Conservation (phyloP, 2,329 filamentous ascomycete genomes). For the Arthrinium puccinioides region DNA sequence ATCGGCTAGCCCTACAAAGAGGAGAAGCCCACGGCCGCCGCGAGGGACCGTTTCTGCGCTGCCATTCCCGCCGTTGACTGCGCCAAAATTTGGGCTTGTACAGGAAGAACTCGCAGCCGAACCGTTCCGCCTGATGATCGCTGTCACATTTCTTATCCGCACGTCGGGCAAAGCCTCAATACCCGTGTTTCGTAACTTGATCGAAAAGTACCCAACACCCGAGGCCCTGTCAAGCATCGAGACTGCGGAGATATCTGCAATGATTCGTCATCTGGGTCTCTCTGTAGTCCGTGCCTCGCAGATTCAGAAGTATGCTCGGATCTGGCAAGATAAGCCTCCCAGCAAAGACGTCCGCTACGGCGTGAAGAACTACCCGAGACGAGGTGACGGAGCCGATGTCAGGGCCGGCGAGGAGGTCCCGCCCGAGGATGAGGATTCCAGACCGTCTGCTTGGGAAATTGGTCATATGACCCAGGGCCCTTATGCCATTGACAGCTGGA, state of each 20-base stretch:
- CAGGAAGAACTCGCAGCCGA: constrained; percentile 71
- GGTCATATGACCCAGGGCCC: constrained; percentile 75
- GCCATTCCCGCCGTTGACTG: constrained; percentile 61
- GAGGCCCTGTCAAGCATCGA: constrained; percentile 51
- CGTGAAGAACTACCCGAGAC: constrained; percentile 38
- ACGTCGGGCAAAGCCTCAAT: constrained; percentile 69
- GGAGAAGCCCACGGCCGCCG: constrained; percentile 25
- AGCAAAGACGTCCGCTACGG: constrained; percentile 44
- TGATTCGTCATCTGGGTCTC: constrained; percentile 67
- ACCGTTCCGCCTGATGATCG: constrained; percentile 75
- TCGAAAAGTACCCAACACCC: constrained; percentile 61
- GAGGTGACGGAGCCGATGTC: constrained; percentile 21
- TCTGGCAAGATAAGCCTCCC: constrained; percentile 62
- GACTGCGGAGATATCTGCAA: constrained; percentile 45
- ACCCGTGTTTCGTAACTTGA: constrained; percentile 65
- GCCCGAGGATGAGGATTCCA: constrained; percentile 13
- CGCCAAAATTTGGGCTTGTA: constrained; percentile 65
- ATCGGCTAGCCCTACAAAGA: not conserved
- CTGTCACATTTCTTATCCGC: constrained; percentile 77
- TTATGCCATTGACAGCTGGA: constrained; percentile 85
- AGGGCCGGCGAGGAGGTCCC: constrained; percentile 19
- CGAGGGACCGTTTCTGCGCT: constrained; percentile 44
- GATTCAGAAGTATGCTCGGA: constrained; percentile 62
- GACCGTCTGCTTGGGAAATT: constrained; percentile 64
- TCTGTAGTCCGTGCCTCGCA: constrained; percentile 58